Conservation (phyloP, 2,329 filamentous ascomycete genomes). For the Bipolaris bicolor region DNA sequence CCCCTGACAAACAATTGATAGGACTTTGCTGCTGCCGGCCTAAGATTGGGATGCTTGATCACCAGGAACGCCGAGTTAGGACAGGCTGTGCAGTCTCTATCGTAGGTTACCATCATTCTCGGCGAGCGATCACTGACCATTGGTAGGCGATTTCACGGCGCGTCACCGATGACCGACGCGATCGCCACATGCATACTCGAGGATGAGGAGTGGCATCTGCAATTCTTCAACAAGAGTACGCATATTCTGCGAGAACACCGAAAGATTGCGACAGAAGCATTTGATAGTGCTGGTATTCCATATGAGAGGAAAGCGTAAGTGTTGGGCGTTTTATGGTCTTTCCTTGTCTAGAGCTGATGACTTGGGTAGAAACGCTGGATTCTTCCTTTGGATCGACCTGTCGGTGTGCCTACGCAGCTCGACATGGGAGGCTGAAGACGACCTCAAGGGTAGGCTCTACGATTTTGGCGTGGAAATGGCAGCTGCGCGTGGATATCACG, state of each 20-base stretch:
- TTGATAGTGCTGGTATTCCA: constrained; percentile 5
- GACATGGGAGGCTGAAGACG: constrained; percentile 20
- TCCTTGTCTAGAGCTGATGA: not conserved
- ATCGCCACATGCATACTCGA: constrained; percentile 29
- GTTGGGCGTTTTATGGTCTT: not conserved
- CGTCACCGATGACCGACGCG: constrained; percentile 23
- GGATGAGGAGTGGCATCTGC: constrained; percentile 22
- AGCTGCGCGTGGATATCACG: constrained; percentile 43
- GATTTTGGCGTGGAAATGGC: constrained; percentile 28
- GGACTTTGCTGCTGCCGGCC: constrained; percentile 62
- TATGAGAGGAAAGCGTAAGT: constrained; percentile 10
- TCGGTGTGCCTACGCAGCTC: constrained; percentile 19
- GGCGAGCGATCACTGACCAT: not conserved
- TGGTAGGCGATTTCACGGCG: constrained; percentile 39
- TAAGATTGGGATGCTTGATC: constrained; percentile 28
- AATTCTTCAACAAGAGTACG: constrained; percentile 3
- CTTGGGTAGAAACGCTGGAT: constrained; percentile 58
- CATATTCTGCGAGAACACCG: constrained; percentile 1
- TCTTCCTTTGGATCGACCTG: constrained; percentile 64
- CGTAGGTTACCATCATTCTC: constrained; percentile 11
- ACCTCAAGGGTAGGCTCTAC: constrained; percentile 34
- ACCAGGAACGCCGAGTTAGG: constrained; percentile 24
- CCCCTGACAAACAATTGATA: constrained; percentile 15
- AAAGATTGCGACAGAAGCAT: not conserved
- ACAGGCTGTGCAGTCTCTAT: constrained; percentile 36